Base-by-base conservation (phyloP, 2,329 filamentous ascomycete genomes). In the Calonectria montana region DNA sequence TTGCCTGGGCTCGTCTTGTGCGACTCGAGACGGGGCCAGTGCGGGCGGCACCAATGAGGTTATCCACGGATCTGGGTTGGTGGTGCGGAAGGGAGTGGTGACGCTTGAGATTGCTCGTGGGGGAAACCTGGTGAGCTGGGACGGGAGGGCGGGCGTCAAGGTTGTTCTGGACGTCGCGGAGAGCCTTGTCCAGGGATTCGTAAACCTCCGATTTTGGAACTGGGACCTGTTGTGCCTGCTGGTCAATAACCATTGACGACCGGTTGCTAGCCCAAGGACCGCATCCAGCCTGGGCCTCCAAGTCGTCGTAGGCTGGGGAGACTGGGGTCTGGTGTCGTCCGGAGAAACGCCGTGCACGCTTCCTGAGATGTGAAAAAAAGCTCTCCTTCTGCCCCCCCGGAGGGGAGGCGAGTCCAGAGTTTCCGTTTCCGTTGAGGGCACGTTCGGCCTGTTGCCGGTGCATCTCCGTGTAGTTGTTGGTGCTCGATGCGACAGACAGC, bases 281-380 rank as follows among this genome's bases (percentile, higher is more conserved):
- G 82, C 95, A 98, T 53, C 96, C 96, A 65, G 94, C 94, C 80
- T 96, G 96, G n/a, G 95, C 93, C 83, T 98, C 97, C 66, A 97
- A 87, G 80, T 98, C 96, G 77, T 98, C 96, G 67, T 92, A 92
- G 50, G 89, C 91, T 10, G 95, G 93, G 21, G 95, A 94, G 70
- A 93, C 91, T 9, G 94, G 93, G 16, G 92, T 92, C 81, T 96
- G 94, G 80, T 98, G 95, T 69, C 96, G 92, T 57, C 97, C 97
- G 29, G 97, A 99, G 72, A 99, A 92, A 76, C 97, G 91, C 77
- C 97, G 91, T 31, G 97, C 97, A 64, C 96, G 93, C 84, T 99
- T 99, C 69, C 97, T 91, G 9, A 99, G 89, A 82, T 99, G 97
- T 0, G 97, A 98, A 85, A 99, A 99, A 87, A 99, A 99, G 83